Base-by-base conservation (phyloP, 306 rosid genomes). In the Prunus mira region DNA sequence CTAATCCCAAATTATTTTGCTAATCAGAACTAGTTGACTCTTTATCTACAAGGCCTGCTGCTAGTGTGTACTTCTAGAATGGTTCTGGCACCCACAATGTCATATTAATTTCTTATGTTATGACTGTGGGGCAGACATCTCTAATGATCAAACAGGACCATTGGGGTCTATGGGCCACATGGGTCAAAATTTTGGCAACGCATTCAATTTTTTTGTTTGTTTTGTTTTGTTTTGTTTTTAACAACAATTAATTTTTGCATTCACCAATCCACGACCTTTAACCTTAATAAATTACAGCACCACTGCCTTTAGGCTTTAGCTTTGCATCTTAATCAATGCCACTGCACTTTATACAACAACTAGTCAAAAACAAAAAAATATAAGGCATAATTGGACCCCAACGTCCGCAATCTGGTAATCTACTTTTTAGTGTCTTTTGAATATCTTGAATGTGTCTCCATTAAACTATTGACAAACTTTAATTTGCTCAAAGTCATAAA, bases 271-370 rank as follows among this genome's bases (percentile, higher is more conserved):
- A 61, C 64, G 20, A 6, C 20, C 71, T 57, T 72, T 72, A 57
- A 24, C 55, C 43, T 56, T 13, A 58, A 0, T 73, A 43, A 73
- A 41, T 25, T 15, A 60, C n/a, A 58, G 25, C 66, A 43, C 7
- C 24, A 43, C 50, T 72, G 65, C 45, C 60, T 76, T 81, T 81
- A 54, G 47, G 13, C 97, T 91, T 93, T 87, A 80, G 76, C 94
- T 92, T 96, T 88, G 88, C 89, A 84, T 83, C 86, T 87, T 87
- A 83, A 80, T 82, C 82, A 84, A 85, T 89, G 87, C 65, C 86
- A 13, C 77, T 45, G 73, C 86, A 80, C 91, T 86, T 87, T 89
- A 65, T 83, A 82, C 79, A 79, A 67, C 97, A 84, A 63, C 30
- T 70, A 78, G 98, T 96, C 93, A 91, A 93, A 89, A 78, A 65